These are phyloP conservation scores for Centrapalus pauciflorus DNA, from an alignment of 129 eudicot genomes.

Conservation along the genomic window DNA sequence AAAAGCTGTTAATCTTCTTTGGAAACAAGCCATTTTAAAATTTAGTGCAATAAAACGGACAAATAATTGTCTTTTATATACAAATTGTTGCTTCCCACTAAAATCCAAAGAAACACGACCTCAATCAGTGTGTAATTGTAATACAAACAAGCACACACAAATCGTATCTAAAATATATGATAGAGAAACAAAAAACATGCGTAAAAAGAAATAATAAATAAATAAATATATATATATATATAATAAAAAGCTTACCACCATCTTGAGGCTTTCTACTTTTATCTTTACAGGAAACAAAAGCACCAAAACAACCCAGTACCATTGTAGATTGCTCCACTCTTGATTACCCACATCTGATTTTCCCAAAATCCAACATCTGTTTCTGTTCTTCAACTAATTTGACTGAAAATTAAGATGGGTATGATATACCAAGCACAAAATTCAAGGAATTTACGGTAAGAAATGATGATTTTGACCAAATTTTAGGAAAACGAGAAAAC, in stretches of 20 bases:
- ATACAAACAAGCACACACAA: conserved; percentile 4
- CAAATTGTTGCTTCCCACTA: background rate
- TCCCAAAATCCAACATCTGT: background rate
- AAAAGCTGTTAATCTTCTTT: background rate
- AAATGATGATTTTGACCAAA: background rate
- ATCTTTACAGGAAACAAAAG: conserved; percentile 48
- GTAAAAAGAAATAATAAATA: background rate
- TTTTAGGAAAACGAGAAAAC: background rate
- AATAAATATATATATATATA: too few relatives aligned
- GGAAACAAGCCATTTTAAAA: background rate
- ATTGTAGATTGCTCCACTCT: conserved; percentile 21
- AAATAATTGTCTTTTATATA: background rate
- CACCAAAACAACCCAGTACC: conserved; percentile 52
- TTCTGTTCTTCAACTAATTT: background rate
- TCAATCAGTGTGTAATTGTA: background rate
- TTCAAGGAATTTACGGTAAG: background rate
- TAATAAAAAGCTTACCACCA: conserved; percentile 29
- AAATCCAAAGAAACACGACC: background rate
- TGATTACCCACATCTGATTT: conserved; percentile 12
- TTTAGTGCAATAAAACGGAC: background rate
- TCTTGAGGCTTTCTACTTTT: conserved; percentile 19
- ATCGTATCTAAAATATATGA: background rate
- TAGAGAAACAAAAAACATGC: too few relatives aligned
- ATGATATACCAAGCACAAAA: background rate
- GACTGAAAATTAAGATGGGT: background rate